phyloP scores from a whole-genome alignment of 2,329 filamentous ascomycete genomes.

The Pestalotiopsis sp. region DNA sequence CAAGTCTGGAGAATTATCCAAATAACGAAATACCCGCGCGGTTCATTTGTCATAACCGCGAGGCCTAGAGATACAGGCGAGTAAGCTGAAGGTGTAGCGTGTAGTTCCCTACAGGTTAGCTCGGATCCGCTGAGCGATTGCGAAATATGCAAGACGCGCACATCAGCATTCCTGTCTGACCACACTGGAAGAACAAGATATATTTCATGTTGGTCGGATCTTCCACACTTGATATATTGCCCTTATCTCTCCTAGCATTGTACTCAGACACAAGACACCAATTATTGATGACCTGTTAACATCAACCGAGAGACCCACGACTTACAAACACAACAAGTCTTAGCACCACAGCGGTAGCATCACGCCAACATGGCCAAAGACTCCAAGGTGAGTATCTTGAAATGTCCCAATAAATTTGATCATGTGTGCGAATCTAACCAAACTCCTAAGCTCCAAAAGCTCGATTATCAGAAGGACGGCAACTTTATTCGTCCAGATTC shows the following conservation, averaged over 20 bases:
- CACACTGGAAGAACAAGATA: neutral
- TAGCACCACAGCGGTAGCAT: neutral
- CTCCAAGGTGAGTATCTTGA: neutral
- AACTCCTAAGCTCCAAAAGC: slow-evolving; percentile 9
- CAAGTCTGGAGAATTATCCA: neutral
- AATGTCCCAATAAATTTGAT: no score
- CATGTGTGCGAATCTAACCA: neutral
- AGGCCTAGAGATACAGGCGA: neutral
- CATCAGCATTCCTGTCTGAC: neutral
- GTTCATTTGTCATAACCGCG: neutral
- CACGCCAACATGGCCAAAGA: neutral
- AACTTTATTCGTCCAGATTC: slow-evolving; percentile 55
- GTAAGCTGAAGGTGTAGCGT: neutral
- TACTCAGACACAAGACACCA: no score
- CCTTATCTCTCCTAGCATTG: no score
- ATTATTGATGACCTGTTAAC: neutral
- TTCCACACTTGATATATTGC: no score
- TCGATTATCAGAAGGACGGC: slow-evolving; percentile 42
- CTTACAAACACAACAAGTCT: neutral
- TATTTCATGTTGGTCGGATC: no score
- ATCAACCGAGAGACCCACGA: neutral
- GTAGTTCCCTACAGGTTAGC: neutral
- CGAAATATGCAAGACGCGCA: neutral
- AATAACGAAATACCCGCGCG: neutral
- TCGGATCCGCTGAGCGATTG: neutral